Percentiles rank a stretch among this genome's conserved stretches.
phyloP scores from a whole-genome alignment of 139 green algal genomes.

The Pleodorina starrii region DNA sequence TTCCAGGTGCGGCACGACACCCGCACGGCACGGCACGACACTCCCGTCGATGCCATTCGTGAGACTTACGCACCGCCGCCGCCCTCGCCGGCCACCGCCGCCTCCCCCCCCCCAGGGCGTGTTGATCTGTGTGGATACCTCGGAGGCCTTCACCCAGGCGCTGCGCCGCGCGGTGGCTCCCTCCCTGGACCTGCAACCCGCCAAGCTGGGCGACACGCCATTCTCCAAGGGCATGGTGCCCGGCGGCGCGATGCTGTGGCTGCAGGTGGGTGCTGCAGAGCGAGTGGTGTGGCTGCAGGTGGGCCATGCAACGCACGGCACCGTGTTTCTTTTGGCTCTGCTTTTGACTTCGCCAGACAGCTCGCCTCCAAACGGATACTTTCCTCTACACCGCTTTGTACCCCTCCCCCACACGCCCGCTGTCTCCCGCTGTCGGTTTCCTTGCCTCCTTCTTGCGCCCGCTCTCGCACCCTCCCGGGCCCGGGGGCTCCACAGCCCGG shows the following conservation, averaged over 20 bases:
- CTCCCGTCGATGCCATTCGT: no score
- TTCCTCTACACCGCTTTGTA: no score
- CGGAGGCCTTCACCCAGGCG: neutral
- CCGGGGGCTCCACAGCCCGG: slow-evolving; percentile 7
- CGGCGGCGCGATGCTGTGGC: slow-evolving; percentile 14
- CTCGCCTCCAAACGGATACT: no score
- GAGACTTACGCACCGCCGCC: neutral
- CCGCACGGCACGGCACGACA: no score
- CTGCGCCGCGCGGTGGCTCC: neutral
- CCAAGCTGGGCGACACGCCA: slow-evolving; percentile 3
- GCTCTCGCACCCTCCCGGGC: no score
- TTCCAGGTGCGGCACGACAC: slow-evolving; percentile 31
- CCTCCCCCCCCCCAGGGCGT: slow-evolving; percentile 39
- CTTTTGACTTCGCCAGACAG: no score
- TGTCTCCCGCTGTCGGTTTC: no score
- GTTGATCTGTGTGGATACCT: slow-evolving; percentile 52
- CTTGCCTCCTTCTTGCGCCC: no score
- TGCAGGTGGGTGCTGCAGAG: slow-evolving; percentile 25
- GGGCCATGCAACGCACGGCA: no score
- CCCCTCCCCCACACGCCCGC: no score
- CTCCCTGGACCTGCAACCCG: neutral
- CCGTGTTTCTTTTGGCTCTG: no score
- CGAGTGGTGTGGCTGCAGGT: no score
- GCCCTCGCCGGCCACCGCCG: neutral
- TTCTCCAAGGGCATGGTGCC: slow-evolving; percentile 55